Base-by-base conservation (phyloP, 192 early-diverging fungal genomes). In the Coemansia sp. region DNA sequence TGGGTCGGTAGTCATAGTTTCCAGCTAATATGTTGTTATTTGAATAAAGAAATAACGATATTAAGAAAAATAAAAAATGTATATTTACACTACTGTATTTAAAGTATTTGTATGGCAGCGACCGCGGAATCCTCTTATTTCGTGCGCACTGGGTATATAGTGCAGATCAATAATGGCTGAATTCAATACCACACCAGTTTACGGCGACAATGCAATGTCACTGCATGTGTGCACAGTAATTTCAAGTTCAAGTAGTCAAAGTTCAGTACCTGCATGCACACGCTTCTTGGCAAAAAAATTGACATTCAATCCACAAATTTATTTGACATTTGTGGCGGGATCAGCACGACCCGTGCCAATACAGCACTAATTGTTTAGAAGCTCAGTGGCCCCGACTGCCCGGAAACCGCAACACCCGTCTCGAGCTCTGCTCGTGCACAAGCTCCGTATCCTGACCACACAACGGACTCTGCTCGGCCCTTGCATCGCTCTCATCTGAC, bases 401-500 rank as follows among this genome's bases (percentile, higher is more conserved):
- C 15, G 62, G 27, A 48, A 64, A 64, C 15, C 27, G 52, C 25
- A 64, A 41, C 54, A 37, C 53, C 32, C 62, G 52, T 2, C 24
- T 53, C 39, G 62, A 43, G 17, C 32, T 23, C 27, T 55, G 62
- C 9, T 14, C 29, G 12, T 60, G 62, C 32, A 41, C 5, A 6
- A 7, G 25, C 15, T n/a, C 29, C 5, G 53, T 12, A 29, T n/a
- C 4, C 21, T 49, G 60, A 4, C 48, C 19, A 37, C 50, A 62
- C 8, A 61, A 25, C 43, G 66, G 66, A 37, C 66, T 68, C 19
- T 53, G 66, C 43, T 63, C 67, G 5, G 61, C 27, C 53, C 29
- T 54, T 39, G 24, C 65, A 5, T 62, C 62, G 43, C 66, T 67
- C 32, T 59, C 71, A 22, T 73, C 71, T 9, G 72, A 75, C n/a